A percentile compares a stretch with the other conserved stretches of the same genome.
Evolutionary conservation across 1,284 basidiomycete genomes (phyloP).

Genomic region (Ustilago loliicola): DNA sequence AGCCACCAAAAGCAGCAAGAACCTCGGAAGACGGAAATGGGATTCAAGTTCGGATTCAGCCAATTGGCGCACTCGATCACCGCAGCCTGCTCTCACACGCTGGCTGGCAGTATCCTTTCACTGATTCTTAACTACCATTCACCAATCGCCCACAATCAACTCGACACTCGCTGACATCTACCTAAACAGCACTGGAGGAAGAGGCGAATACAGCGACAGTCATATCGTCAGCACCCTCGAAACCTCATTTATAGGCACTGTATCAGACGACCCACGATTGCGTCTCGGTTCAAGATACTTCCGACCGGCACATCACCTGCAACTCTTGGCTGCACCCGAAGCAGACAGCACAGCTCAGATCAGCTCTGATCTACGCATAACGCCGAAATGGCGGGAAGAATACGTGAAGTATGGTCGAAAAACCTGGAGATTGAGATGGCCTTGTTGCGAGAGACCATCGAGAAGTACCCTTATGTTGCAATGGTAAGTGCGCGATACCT

Average conservation of each 20-base stretch:
- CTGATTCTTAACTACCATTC: slow-evolving; percentile 7
- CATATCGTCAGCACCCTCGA: not conserved
- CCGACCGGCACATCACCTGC: not conserved
- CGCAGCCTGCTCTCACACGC: slow-evolving; percentile 19
- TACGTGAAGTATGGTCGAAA: slow-evolving; percentile 87
- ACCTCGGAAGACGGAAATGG: slow-evolving; percentile 24
- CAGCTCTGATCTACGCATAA: not conserved
- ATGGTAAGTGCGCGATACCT: slow-evolving; percentile 74
- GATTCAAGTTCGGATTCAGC: slow-evolving; percentile 10
- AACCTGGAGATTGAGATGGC: slow-evolving; percentile 94
- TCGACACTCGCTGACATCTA: not conserved
- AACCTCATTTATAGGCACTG: not conserved
- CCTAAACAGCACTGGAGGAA: not conserved
- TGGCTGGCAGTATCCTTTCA: slow-evolving; percentile 2
- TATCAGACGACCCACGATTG: not conserved
- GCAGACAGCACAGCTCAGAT: not conserved
- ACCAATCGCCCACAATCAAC: not conserved
- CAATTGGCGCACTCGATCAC: slow-evolving; percentile 32
- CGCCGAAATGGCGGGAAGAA: slow-evolving; percentile 62
- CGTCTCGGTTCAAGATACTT: not conserved
- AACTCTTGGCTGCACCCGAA: not conserved
- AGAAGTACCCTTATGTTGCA: slow-evolving; percentile 91
- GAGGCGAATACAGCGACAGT: not conserved
- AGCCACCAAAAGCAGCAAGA: slow-evolving; percentile 5
- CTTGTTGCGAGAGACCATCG: slow-evolving; percentile 85